Percentiles rank a stretch among this genome's conserved stretches.
Evolutionary conservation across 768 basidiomycete genomes (phyloP).

Genomic region (Gymnopilus dilepis): DNA sequence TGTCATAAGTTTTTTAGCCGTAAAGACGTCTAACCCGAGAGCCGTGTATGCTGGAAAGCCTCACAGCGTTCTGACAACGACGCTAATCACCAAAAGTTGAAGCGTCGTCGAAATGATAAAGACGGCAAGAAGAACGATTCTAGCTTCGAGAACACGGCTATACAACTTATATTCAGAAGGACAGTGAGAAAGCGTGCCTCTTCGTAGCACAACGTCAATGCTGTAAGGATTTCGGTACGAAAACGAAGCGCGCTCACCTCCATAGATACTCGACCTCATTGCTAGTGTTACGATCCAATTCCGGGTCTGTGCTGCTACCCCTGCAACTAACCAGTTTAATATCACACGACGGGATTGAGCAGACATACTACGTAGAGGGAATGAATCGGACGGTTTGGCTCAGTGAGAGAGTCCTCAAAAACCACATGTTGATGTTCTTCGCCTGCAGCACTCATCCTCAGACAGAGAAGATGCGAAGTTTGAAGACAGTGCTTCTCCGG

Average conservation of each 20-base stretch:
- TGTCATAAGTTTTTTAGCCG: background rate
- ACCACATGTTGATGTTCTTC: background rate
- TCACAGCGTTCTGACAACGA: constrained; percentile 5
- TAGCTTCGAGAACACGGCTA: constrained; percentile 17
- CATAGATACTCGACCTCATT: constrained; percentile 30
- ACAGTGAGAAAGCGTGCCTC: constrained; percentile 12
- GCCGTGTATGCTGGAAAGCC: constrained; percentile 6
- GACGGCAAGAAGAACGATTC: constrained; percentile 12
- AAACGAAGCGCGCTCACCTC: constrained; percentile 12
- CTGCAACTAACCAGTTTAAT: constrained; percentile 27
- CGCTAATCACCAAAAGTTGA: constrained; percentile 13
- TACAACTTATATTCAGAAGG: constrained; percentile 18
- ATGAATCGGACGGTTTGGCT: background rate
- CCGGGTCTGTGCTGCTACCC: constrained; percentile 25
- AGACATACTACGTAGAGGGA: background rate
- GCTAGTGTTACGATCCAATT: constrained; percentile 15
- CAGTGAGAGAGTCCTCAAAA: background rate
- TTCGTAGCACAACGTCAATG: constrained; percentile 1
- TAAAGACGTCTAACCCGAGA: constrained; percentile 13
- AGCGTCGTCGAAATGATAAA: constrained; percentile 13
- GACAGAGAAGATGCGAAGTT: background rate
- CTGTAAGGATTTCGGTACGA: background rate
- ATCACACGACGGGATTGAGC: too few relatives aligned
- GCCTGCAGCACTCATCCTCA: background rate
- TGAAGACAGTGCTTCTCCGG: background rate